A percentile compares a stretch with the other conserved stretches of the same genome.
phyloP scores from a whole-genome alignment of 78 protist species.

The Dictyostelium citrinum region DNA sequence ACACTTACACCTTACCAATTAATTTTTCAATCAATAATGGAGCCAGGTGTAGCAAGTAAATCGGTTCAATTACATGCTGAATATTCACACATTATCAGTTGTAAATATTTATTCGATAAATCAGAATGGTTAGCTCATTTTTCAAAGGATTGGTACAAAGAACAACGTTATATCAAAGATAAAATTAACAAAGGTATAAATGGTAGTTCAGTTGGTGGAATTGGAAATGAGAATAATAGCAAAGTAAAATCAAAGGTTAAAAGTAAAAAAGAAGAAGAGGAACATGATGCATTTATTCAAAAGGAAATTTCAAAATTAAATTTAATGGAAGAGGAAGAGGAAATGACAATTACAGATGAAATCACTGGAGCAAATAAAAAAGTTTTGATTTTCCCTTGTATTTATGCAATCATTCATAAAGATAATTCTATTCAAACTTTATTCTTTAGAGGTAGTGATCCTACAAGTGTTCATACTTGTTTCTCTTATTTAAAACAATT shows the following conservation, averaged over 20 bases:
- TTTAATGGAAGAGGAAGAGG: constrained; percentile 61
- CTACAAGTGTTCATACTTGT: constrained; percentile 28
- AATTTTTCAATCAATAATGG: constrained; percentile 43
- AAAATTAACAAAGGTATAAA: constrained; percentile 5
- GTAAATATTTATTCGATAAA: constrained; percentile 60
- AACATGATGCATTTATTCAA: constrained; percentile 37
- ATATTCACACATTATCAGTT: constrained; percentile 34
- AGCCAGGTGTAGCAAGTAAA: not conserved
- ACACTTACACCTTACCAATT: constrained; percentile 57
- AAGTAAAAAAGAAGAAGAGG: constrained; percentile 6
- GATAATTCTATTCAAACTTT: constrained; percentile 62
- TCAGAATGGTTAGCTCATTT: constrained; percentile 62
- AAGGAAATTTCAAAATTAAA: constrained; percentile 54
- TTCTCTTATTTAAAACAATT: constrained; percentile 20
- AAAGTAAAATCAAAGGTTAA: not conserved
- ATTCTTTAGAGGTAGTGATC: constrained; percentile 42
- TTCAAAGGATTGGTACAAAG: constrained; percentile 69
- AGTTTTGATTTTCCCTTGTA: constrained; percentile 71
- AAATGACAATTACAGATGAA: not conserved
- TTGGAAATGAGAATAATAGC: not conserved
- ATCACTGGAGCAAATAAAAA: not conserved
- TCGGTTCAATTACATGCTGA: constrained; percentile 28
- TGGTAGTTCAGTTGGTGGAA: not conserved
- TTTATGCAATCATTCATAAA: constrained; percentile 25
- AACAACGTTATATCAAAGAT: constrained; percentile 27